These are phyloP conservation scores for Penicillium rolfsii DNA, from an alignment of 2,329 filamentous ascomycete species.

Conservation along the genomic window DNA sequence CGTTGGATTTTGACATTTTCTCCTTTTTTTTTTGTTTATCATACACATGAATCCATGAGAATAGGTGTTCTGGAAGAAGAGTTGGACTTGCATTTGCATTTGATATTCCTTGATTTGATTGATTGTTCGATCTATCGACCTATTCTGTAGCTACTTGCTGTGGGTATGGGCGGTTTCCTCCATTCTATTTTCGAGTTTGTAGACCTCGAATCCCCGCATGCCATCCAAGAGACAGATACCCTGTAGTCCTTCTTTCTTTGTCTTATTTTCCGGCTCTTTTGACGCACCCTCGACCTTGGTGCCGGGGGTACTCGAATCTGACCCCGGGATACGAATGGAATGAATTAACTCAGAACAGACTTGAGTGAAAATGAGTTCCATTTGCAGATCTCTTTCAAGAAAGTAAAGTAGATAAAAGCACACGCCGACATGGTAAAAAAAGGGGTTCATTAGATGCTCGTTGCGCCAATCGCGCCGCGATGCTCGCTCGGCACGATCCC, in stretches of 20 bases:
- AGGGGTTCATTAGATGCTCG: conserved; percentile 33
- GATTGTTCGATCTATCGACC: conserved; percentile 3
- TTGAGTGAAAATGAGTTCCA: conserved; percentile 20
- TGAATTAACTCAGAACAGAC: not conserved
- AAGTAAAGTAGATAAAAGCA: conserved; percentile 14
- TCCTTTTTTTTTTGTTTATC: conserved; percentile 10
- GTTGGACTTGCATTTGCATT: conserved; percentile 14
- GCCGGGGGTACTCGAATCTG: not conserved
- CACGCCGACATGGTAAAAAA: conserved; percentile 28
- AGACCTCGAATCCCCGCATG: not conserved
- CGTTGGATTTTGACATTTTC: conserved; percentile 13
- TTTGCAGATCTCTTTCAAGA: conserved; percentile 25
- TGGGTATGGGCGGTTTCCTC: not conserved
- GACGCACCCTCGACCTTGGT: not conserved
- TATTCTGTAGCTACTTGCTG: not conserved
- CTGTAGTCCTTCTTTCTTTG: not conserved
- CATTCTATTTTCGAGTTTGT: not conserved
- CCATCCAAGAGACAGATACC: not conserved
- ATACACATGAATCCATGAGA: conserved; percentile 25
- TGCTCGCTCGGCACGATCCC: conserved; percentile 7
- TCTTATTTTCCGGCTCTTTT: not conserved
- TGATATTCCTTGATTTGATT: conserved; percentile 5
- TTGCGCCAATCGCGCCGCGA: conserved; percentile 26
- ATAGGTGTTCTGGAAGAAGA: conserved; percentile 18
- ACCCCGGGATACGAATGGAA: not conserved